Evolutionary conservation across 208 protist genomes (phyloP).

Genomic region (Tritrichomonas foetus): DNA sequence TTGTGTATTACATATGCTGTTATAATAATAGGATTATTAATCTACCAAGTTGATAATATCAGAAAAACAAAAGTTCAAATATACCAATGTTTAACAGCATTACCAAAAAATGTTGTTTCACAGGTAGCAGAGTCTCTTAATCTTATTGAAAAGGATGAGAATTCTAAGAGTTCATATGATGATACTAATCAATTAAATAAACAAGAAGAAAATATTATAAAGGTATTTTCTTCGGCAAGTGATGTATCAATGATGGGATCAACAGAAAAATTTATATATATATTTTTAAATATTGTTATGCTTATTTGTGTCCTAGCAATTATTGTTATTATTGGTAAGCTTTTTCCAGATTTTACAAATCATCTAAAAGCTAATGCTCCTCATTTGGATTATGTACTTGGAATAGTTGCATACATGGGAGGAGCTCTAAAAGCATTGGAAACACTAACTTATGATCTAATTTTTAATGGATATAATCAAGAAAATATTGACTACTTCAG

Average conservation of each 20-base stretch:
- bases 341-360: too few species aligned
- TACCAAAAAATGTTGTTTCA: not conserved
- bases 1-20: not conserved
- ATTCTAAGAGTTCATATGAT: not conserved
- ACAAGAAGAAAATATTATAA: not conserved
- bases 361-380: too few species aligned
- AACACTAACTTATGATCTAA: too few species aligned
- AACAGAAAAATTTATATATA: not conserved
- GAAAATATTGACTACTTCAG: too few species aligned
- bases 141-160: not conserved
- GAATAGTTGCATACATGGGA: too few species aligned
- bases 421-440: too few species aligned
- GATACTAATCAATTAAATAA: not conserved
- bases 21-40: not conserved
- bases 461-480: too few species aligned
- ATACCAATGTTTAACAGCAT: not conserved
- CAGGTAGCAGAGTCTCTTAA: not conserved
- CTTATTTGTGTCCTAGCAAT: too few species aligned
- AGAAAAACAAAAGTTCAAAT: not conserved
- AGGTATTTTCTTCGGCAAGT: not conserved
- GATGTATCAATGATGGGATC: not conserved
- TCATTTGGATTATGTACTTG: too few species aligned
- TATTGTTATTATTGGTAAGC: too few species aligned
- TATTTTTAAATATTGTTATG: too few species aligned
- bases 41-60: not conserved